A percentile compares a stretch with the other conserved stretches of the same genome.
Conservation (phyloP, 768 basidiomycete genomes). For the Leccinum ochraceum region DNA sequence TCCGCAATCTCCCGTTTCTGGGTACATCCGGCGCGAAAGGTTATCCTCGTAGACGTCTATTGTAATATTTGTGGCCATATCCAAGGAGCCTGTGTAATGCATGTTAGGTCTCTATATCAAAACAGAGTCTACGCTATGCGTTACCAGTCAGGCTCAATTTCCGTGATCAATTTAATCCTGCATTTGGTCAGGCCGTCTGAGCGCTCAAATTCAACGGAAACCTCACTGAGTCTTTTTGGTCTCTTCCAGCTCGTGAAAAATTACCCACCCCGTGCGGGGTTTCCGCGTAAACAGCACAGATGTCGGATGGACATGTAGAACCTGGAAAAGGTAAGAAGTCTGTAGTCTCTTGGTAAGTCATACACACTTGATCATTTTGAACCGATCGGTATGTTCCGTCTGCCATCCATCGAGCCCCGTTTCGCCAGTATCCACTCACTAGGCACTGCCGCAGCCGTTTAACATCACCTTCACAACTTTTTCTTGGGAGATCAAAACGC, state of each 20-base stretch:
- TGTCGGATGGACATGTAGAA: slow-evolving; percentile 87
- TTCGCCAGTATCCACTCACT: slow-evolving; percentile 91
- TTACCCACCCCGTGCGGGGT: slow-evolving; percentile 88
- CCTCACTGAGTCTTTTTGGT: slow-evolving; percentile 91
- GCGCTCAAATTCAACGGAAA: not conserved
- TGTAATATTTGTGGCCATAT: slow-evolving; percentile 49
- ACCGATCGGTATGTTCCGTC: slow-evolving; percentile 94
- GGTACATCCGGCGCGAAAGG: not conserved
- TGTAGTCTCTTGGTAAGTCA: slow-evolving; percentile 54
- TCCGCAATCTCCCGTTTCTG: no score
- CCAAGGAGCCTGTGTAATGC: slow-evolving; percentile 43
- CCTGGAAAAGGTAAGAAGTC: slow-evolving; percentile 42
- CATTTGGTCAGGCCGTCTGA: not conserved
- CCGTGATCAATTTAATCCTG: slow-evolving; percentile 90
- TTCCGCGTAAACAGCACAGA: slow-evolving; percentile 94
- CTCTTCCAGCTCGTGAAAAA: slow-evolving; percentile 96
- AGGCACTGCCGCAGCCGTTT: slow-evolving; percentile 84
- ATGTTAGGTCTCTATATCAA: slow-evolving; percentile 4
- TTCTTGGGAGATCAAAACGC: slow-evolving; percentile 77
- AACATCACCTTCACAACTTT: slow-evolving; percentile 90
- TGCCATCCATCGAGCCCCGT: slow-evolving; percentile 86
- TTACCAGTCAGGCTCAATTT: slow-evolving; percentile 94
- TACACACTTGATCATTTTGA: slow-evolving; percentile 48
- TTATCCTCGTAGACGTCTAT: slow-evolving; percentile 25
- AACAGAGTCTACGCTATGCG: slow-evolving; percentile 6